Evolutionary conservation across 805 yeast species (phyloP).

Genomic region (Wickerhamiella nectarea): DNA sequence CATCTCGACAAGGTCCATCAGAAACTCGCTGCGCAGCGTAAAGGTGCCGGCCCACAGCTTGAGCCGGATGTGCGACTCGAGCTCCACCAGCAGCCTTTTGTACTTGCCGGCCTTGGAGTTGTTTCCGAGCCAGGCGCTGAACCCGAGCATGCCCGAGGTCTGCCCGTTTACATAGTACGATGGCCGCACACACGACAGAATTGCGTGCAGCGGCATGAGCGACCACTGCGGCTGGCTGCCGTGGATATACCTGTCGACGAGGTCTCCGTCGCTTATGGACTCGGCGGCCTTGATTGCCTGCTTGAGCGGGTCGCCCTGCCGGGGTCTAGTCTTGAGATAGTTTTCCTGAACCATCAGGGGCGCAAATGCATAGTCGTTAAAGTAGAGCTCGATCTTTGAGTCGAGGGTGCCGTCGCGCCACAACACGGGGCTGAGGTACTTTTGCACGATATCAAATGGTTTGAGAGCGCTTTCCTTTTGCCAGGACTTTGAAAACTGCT

Average conservation of each 20-base stretch:
- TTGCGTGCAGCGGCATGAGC: slow-evolving; percentile 78
- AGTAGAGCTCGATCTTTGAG: slow-evolving; percentile 77
- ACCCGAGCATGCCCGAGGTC: slow-evolving; percentile 53
- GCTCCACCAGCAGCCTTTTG: slow-evolving; percentile 64
- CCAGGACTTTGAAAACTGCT: slow-evolving; percentile 56
- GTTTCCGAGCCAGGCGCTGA: slow-evolving; percentile 81
- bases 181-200: slow-evolving; percentile 74
- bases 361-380: slow-evolving; percentile 86
- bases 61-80: slow-evolving; percentile 76
- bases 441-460: slow-evolving; percentile 79
- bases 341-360: slow-evolving; percentile 96
- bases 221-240: slow-evolving; percentile 93
- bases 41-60: slow-evolving; percentile 61
- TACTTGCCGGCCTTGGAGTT: slow-evolving; percentile 73
- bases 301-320: slow-evolving; percentile 39
- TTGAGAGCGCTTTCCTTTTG: slow-evolving; percentile 80
- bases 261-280: slow-evolving; percentile 71
- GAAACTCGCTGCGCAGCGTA: slow-evolving; percentile 63
- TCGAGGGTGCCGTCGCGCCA: slow-evolving; percentile 33
- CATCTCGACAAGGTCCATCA: slow-evolving; percentile 47
- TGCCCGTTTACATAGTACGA: slow-evolving; percentile 61
- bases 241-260: slow-evolving; percentile 68
- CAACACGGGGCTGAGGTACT: slow-evolving; percentile 31
- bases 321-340: slow-evolving; percentile 51
- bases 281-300: slow-evolving; percentile 70